Conservation (phyloP, 1,284 basidiomycete species). For the Leccinum pachyderme region DNA sequence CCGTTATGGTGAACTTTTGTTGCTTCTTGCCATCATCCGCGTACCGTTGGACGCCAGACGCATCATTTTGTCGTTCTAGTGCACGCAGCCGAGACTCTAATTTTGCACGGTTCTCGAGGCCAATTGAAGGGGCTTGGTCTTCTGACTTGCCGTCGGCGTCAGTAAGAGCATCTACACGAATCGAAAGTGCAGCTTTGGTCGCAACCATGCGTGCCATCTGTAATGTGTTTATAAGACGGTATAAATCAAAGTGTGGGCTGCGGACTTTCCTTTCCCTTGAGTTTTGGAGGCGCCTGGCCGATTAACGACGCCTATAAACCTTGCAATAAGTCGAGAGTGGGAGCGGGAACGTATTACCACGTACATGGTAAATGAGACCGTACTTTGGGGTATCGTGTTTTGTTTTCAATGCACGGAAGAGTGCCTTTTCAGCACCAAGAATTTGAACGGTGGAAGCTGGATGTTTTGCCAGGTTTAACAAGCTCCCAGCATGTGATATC, state of each 20-base stretch:
- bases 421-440: slow-evolving; percentile 96
- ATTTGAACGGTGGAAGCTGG: slow-evolving; percentile 99
- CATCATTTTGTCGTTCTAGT: slow-evolving; percentile 81
- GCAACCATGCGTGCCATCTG: slow-evolving; percentile 99
- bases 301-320: slow-evolving; percentile 79
- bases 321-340: slow-evolving; percentile 4
- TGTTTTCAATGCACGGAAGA: slow-evolving; percentile 97
- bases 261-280: slow-evolving; percentile 89
- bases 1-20: slow-evolving; percentile 75
- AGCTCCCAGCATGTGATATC: slow-evolving; percentile 95
- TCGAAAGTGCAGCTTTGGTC: slow-evolving; percentile 94
- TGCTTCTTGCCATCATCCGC: slow-evolving; percentile 66
- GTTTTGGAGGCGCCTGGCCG: slow-evolving; percentile 95
- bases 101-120: slow-evolving; percentile 91
- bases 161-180: slow-evolving; percentile 94
- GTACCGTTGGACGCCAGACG: slow-evolving; percentile 62
- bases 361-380: slow-evolving; percentile 92
- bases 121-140: slow-evolving; percentile 77
- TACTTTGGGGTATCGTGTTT: slow-evolving; percentile 99
- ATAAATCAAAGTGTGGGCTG: slow-evolving; percentile 11
- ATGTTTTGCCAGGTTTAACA: slow-evolving; percentile 93
- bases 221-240: slow-evolving; percentile 3
- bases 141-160: slow-evolving; percentile 91
- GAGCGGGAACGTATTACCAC: slow-evolving; percentile 27
- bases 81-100: slow-evolving; percentile 92